Evolutionary conservation across 129 eudicot genomes (phyloP).

Genomic region (Glebionis coronaria): DNA sequence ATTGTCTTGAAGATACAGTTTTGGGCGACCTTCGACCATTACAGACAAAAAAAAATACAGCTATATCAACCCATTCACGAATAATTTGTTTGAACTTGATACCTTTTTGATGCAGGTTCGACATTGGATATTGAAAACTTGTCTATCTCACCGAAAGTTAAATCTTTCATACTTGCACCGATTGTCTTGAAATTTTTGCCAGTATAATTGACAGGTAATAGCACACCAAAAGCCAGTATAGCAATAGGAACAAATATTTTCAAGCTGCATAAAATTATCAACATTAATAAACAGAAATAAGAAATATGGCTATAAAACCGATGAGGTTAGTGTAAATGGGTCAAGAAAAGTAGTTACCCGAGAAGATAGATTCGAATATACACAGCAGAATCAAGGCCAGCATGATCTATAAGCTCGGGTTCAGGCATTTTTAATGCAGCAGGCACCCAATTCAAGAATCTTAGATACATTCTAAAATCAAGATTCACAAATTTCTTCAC

Average conservation of each 20-base stretch:
- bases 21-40: no score
- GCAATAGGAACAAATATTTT: conserved; percentile 89
- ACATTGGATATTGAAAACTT: conserved; percentile 93
- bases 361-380: conserved; percentile 89
- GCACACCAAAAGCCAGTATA: conserved; percentile 65
- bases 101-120: conserved; percentile 78
- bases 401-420: conserved; percentile 90
- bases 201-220: conserved; percentile 89
- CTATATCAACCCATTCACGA: no score
- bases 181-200: conserved; percentile 42
- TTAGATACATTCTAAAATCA: conserved; percentile 53
- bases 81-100: no score
- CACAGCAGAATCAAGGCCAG: conserved; percentile 96
- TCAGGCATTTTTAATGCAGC: conserved; percentile 93
- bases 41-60: no score
- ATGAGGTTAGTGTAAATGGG: background rate
- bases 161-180: conserved; percentile 32
- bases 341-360: conserved; percentile 52
- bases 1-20: background rate
- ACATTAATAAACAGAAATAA: conserved; percentile 9
- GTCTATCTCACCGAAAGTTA: conserved; percentile 76
- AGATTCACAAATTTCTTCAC: no score
- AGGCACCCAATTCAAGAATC: conserved; percentile 88
- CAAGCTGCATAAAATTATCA: conserved; percentile 55
- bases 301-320: background rate